These are phyloP conservation scores for Solanum commersonii DNA, from an alignment of 257 asterid genomes.

Conservation along the genomic window DNA sequence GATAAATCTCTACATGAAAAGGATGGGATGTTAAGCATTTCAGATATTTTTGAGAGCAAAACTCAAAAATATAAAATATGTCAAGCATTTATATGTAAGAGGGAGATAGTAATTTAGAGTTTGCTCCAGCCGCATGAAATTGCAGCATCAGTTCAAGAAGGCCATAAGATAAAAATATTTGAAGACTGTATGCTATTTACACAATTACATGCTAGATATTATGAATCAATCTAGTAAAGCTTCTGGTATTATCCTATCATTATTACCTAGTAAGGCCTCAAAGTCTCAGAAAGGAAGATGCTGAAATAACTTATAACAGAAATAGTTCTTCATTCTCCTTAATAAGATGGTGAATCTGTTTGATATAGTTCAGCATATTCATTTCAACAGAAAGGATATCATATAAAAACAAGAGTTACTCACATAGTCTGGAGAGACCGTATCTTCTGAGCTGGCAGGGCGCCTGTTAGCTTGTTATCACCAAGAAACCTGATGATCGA, in stretches of 20 bases:
- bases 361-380: not conserved
- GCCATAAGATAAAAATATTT: not conserved
- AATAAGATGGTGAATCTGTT: not conserved
- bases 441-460: slow-evolving; percentile 41
- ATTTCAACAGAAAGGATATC: not conserved
- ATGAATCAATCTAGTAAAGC: not conserved
- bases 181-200: not conserved
- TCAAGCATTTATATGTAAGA: not conserved
- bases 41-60: not conserved
- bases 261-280: not conserved
- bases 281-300: not conserved
- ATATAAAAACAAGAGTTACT: slow-evolving; percentile 5
- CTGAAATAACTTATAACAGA: not conserved
- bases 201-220: not conserved
- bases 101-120: not conserved
- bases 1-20: slow-evolving; percentile 51
- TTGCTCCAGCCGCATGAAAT: not conserved
- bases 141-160: not conserved
- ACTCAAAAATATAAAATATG: not conserved
- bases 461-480: slow-evolving; percentile 52
- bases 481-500: slow-evolving; percentile 68
- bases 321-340: not conserved
- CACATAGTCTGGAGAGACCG: slow-evolving; percentile 43
- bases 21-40: not conserved
- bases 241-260: not conserved